Conservation (phyloP, 23 red algal genomes). For the Gracilaria domingensis region DNA sequence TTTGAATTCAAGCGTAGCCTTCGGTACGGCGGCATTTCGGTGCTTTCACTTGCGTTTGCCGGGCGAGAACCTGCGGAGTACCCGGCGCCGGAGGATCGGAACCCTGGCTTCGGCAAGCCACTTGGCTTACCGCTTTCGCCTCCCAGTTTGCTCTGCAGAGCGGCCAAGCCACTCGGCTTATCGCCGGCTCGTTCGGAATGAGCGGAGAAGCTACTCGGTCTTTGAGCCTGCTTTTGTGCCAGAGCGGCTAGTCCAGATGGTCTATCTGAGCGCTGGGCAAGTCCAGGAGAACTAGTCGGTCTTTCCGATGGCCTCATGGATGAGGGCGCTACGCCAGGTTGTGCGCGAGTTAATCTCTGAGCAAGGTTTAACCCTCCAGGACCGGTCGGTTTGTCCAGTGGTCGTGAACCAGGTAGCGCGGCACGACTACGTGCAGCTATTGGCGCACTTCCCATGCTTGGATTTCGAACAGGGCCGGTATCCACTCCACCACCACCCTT, state of each 20-base stretch:
- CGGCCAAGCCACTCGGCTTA: not conserved
- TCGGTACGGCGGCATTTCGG: not conserved
- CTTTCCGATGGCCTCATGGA: not conserved
- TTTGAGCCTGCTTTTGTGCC: slow-evolving; percentile 17
- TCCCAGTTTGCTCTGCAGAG: not conserved
- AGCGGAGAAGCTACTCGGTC: not conserved
- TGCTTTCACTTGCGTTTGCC: not conserved
- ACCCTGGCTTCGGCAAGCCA: not conserved
- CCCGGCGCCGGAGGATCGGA: not conserved
- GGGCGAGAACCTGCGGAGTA: not conserved
- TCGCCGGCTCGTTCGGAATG: not conserved
- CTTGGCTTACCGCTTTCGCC: slow-evolving; percentile 11
- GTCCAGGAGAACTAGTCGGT: not conserved
- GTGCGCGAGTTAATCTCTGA: not conserved
- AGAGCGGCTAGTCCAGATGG: not conserved
- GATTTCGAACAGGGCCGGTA: not conserved
- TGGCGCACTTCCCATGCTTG: not conserved
- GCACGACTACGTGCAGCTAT: not conserved
- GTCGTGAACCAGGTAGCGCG: not conserved
- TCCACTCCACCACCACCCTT: not conserved
- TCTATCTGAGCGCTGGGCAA: not conserved
- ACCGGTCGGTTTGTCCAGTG: slow-evolving; percentile 7
- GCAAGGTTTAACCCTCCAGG: not conserved
- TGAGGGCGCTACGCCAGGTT: not conserved
- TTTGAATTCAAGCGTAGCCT: not conserved